Base-by-base conservation (phyloP, 2,329 filamentous ascomycete species). In the Monilinia fructicola region DNA sequence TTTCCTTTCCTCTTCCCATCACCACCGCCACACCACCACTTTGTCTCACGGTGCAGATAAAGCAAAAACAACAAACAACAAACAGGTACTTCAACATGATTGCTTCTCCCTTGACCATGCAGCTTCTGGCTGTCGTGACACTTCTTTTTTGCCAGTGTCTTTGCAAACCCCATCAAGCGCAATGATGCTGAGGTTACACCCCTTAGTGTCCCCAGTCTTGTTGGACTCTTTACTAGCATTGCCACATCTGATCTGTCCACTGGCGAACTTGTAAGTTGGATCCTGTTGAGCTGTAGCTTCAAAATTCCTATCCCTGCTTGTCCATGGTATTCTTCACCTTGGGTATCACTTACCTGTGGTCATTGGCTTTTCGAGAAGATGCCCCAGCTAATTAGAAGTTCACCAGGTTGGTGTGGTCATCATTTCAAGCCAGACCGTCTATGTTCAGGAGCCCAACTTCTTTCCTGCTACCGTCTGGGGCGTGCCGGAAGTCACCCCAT, bases 341-440 rank as follows among this genome's bases (percentile, higher is more conserved):
- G 11, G 23, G 10, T 1, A 38, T 35, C 12, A 50, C n/a, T 23
- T 48, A 21, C 1, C 7, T 21, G 26, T 35, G 5, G 18, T 6
- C 18, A 9, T 7, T n/a, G 14, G 28, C 5, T 2, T 35, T 5
- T 23, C 28, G 7, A 60, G 48, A 60, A 14, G 9, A 6, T 5
- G 11, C 2, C 21, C 4, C 0, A 11, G n/a, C 56, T 60, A 26
- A 60, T 10, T 18, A 2, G 0, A 26, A 26, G 4, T 23, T 1
- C 0, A 21, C 2, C 4, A 64, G 62, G 62, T 40, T 23, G 53
- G 53, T 0, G 16, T 56, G 7, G 53, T 50, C 14, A 28, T 64
- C 21, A 10, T 64, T 23, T 64, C 62, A 12, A 58, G 52, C 26
- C 28, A 48, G 48, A 64, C 62, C 9, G 6, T 64, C 28, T 64